Percentiles rank a stretch among this genome's conserved stretches.
phyloP scores from a whole-genome alignment of 1,284 basidiomycete genomes.

The Bjerkandera adusta region DNA sequence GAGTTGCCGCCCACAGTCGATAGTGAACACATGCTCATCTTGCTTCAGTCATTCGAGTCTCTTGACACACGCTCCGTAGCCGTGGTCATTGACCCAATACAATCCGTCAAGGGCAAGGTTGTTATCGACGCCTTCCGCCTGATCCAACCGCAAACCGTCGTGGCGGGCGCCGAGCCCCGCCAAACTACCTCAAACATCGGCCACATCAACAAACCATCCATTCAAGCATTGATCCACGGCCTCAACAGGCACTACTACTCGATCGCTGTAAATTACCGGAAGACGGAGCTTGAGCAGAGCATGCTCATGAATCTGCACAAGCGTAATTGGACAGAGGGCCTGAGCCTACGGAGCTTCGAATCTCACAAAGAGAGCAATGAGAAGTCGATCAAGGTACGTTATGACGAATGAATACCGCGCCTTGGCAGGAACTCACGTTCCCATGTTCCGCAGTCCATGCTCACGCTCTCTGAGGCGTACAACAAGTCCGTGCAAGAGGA shows the following conservation, averaged over 20 bases:
- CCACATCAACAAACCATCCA: conserved; percentile 97
- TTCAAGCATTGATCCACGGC: conserved; percentile 95
- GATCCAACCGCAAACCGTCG: conserved; percentile 85
- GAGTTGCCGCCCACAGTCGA: conserved; percentile 23
- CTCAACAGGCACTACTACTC: conserved; percentile 97
- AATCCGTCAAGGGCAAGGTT: conserved; percentile 98
- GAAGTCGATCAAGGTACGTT: conserved; percentile 82
- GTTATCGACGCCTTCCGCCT: conserved; percentile 99
- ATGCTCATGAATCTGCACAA: conserved; percentile 99
- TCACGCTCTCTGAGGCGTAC: conserved; percentile 86
- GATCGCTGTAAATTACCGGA: conserved; percentile 94
- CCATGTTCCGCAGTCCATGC: conserved; percentile 71
- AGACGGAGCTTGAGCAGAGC: conserved; percentile 95
- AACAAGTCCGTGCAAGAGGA: conserved; percentile 97
- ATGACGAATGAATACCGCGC: neutral
- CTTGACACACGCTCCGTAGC: conserved; percentile 95
- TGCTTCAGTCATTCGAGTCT: conserved; percentile 90
- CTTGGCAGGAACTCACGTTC: conserved; percentile 11
- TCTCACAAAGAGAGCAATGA: conserved; percentile 85
- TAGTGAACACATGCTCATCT: neutral
- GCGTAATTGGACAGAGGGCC: conserved; percentile 95
- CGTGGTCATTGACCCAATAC: conserved; percentile 98
- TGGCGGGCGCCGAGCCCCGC: conserved; percentile 90
- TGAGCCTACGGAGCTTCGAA: conserved; percentile 88
- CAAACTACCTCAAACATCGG: conserved; percentile 99